Base-by-base conservation (phyloP, 768 basidiomycete genomes). In the Myochromella boudieri region DNA sequence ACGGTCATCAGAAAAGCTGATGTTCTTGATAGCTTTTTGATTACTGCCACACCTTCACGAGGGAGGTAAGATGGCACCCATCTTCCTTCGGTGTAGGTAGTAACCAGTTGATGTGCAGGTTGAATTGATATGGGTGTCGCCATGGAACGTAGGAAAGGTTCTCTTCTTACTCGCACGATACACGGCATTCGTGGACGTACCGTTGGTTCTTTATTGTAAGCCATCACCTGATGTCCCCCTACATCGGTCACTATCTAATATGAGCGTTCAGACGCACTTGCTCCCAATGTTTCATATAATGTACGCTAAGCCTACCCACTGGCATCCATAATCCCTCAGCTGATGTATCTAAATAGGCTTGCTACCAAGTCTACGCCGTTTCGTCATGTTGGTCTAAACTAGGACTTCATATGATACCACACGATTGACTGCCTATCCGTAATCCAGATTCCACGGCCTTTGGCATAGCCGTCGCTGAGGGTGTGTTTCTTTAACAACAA, bases 381-480 rank as follows among this genome's bases (percentile, higher is more conserved):
- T 36, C 47, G 6, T 42, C 47, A 4, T 42, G 47, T 48, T n/a
- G 10, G 47, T 42, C 15, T 21, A 1, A n/a, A 4, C 21, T 12
- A n/a, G 18, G 6, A n/a, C 14, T 33, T 6, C 29, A 9, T 3
- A 10, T 24, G n/a, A 10, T 17, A 20, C 9, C 14, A 26, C 46
- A 12, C 10, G 8, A 14, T 15, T 31, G 24, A 36, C n/a, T 4
- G 4, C 9, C 12, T 6, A 4, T 18, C 4, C 4, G 22, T 21
- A 8, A 36, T 17, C 5, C 20, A 48, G 47, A 40, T 32, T 48
- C 41, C 4, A 42, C 47, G 9, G 32, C 41, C 4, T 26, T 42
- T 17, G 52, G 37, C 5, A 48, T 53, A 14, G 47, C 37, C 4
- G 29, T 43, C 21, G 42, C 52, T 3, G 52, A 53, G 45, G 38